Evolutionary conservation across 1,139 yeast genomes (phyloP).

Genomic region (Geotrichum restrictum): DNA sequence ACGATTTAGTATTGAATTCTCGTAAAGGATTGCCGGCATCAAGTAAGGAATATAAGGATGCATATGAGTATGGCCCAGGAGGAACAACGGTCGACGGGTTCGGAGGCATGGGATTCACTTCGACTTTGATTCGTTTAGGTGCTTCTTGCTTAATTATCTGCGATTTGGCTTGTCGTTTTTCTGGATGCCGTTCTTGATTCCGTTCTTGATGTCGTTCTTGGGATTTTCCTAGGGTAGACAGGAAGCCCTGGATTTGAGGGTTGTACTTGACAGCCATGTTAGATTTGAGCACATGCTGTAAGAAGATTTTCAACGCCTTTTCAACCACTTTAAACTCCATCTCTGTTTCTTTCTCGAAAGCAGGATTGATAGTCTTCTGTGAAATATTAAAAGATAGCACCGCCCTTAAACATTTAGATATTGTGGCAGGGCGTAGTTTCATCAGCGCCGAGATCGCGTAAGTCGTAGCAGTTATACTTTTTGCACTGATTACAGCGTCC

Average conservation of each 20-base stretch:
- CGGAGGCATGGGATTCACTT: constrained; percentile 27
- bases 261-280: constrained; percentile 30
- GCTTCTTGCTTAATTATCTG: constrained; percentile 26
- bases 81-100: constrained; percentile 31
- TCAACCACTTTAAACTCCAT: constrained; percentile 38
- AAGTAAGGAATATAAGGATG: constrained; percentile 54
- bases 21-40: constrained; percentile 57
- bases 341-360: constrained; percentile 28
- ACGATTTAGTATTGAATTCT: constrained; percentile 62
- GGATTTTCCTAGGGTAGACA: constrained; percentile 30
- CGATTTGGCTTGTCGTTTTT: constrained; percentile 24
- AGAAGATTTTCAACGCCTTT: constrained; percentile 38
- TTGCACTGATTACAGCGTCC: constrained; percentile 38
- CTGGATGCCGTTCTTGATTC: constrained; percentile 32
- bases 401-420: constrained; percentile 35
- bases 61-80: constrained; percentile 35
- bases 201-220: constrained; percentile 33
- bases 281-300: constrained; percentile 35
- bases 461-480: constrained; percentile 37
- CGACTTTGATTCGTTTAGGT: constrained; percentile 28
- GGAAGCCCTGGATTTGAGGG: constrained; percentile 34
- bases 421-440: constrained; percentile 35
- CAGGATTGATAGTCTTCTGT: constrained; percentile 25
- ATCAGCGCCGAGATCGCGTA: constrained; percentile 39
- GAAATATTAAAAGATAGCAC: constrained; percentile 38